phyloP scores from a whole-genome alignment of 306 rosid species.

The Elaeagnus macrophylla region DNA sequence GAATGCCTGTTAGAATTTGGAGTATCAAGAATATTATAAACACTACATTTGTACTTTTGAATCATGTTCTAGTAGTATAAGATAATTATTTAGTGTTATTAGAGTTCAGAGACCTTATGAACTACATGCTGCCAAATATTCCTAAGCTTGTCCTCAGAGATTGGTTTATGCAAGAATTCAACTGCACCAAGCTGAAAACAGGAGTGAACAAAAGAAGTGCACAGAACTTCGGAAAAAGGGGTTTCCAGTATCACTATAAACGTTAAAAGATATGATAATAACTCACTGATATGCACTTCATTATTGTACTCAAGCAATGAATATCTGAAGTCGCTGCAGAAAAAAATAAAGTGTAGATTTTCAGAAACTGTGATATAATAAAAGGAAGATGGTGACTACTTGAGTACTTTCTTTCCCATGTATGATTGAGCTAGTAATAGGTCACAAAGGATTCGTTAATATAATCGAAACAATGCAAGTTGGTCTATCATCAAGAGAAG shows the following conservation, averaged over 20 bases:
- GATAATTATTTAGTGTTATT: slow-evolving; percentile 2
- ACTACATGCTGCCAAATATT: slow-evolving; percentile 99
- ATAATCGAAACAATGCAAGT: no score
- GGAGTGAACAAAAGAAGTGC: neutral
- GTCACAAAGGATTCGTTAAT: no score
- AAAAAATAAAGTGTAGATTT: slow-evolving; percentile 9
- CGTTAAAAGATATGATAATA: neutral
- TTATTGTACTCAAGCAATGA: slow-evolving; percentile 78
- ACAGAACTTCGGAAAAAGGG: no score
- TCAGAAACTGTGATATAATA: neutral
- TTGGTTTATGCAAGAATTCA: slow-evolving; percentile 81
- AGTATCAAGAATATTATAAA: slow-evolving; percentile 24
- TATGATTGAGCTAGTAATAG: no score
- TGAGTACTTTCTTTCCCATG: no score
- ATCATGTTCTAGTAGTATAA: neutral
- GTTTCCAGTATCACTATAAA: no score
- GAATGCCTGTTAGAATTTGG: slow-evolving; percentile 66
- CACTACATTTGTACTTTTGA: neutral
- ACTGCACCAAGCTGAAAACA: slow-evolving; percentile 83
- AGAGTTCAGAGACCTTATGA: slow-evolving; percentile 68
- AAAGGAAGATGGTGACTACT: no score
- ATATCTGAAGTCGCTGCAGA: slow-evolving; percentile 65
- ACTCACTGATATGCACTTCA: slow-evolving; percentile 98
- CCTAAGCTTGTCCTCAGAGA: slow-evolving; percentile 82
- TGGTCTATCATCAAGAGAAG: no score